Percentiles rank a stretch among this genome's conserved stretches.
phyloP scores from a whole-genome alignment of 2,329 filamentous ascomycete genomes.

The Amauroascus verrucosus region DNA sequence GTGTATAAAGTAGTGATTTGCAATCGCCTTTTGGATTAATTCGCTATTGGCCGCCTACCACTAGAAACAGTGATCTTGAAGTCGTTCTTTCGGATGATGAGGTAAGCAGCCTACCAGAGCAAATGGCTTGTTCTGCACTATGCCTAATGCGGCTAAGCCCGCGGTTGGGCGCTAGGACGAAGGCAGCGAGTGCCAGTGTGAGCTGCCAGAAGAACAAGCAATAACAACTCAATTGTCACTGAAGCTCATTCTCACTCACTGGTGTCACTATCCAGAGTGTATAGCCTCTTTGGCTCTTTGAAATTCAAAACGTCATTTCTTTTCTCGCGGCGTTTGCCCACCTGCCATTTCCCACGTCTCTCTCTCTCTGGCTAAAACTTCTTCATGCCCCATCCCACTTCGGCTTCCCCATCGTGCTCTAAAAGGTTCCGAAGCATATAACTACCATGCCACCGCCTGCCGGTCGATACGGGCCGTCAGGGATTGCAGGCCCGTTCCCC shows the following conservation, averaged over 20 bases:
- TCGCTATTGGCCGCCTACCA: not conserved
- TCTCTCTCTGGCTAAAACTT: conserved; percentile 10
- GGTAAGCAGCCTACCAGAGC: conserved; percentile 1
- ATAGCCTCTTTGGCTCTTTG: not conserved
- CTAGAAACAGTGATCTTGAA: not conserved
- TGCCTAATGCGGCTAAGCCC: not conserved
- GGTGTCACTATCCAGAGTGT: not conserved
- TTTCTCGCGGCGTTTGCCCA: not conserved
- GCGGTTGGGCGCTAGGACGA: conserved; percentile 1
- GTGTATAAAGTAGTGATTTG: not conserved
- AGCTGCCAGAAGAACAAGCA: not conserved
- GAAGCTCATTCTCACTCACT: not conserved
- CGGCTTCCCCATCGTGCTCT: conserved; percentile 14
- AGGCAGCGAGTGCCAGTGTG: not conserved
- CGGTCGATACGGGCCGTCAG: conserved; percentile 48
- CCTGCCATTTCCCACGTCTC: conserved; percentile 11
- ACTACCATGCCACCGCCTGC: conserved; percentile 48
- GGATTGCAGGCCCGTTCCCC: conserved; percentile 50
- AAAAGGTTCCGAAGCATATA: conserved; percentile 16
- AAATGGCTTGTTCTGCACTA: not conserved
- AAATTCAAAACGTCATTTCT: not conserved
- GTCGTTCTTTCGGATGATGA: not conserved
- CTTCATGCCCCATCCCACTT: conserved; percentile 19
- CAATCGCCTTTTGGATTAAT: not conserved
- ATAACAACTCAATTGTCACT: conserved; percentile 1